Conservation (phyloP, 2,329 filamentous ascomycete species). For the Monosporascus sp. region DNA sequence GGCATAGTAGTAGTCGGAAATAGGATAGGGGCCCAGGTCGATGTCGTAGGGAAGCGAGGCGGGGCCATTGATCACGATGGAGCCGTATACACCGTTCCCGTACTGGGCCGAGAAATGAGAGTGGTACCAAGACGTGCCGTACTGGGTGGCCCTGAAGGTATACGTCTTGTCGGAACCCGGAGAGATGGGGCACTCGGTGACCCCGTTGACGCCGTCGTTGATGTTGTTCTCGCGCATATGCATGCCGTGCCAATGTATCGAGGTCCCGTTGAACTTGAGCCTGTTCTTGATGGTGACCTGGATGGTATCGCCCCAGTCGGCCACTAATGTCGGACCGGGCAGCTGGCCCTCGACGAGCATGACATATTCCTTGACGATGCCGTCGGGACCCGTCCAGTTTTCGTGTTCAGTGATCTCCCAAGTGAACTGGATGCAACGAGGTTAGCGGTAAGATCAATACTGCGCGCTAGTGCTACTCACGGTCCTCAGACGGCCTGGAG, state of each 20-base stretch:
- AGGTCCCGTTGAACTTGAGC: conserved; percentile 40
- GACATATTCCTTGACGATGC: conserved; percentile 25
- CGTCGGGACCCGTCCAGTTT: conserved; percentile 20
- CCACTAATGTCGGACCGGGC: conserved; percentile 62
- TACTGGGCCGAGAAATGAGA: conserved; percentile 41
- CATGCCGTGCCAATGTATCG: conserved; percentile 36
- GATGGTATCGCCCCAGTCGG: conserved; percentile 58
- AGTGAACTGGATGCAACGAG: conserved; percentile 28
- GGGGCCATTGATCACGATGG: conserved; percentile 43
- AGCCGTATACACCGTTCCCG: conserved; percentile 41
- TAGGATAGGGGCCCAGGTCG: conserved; percentile 45
- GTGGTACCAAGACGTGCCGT: conserved; percentile 33
- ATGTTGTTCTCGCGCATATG: conserved; percentile 31
- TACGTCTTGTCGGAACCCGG: conserved; percentile 17
- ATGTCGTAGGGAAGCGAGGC: conserved; percentile 38
- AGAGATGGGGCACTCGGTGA: conserved; percentile 30
- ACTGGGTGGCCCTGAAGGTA: conserved; percentile 17
- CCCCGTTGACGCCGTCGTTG: conserved; percentile 32
- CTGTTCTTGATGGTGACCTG: conserved; percentile 67
- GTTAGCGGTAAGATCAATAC: conserved; percentile 14
- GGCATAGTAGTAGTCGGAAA: conserved; percentile 49
- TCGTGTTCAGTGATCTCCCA: conserved; percentile 17
- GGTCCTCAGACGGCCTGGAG: conserved; percentile 9
- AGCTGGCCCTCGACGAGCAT: conserved; percentile 63
- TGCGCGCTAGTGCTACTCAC: conserved; percentile 6